Percentiles rank a stretch among this genome's conserved stretches.
These are phyloP conservation scores for Russula vinacea DNA, from an alignment of 768 basidiomycete species.

Conservation along the genomic window DNA sequence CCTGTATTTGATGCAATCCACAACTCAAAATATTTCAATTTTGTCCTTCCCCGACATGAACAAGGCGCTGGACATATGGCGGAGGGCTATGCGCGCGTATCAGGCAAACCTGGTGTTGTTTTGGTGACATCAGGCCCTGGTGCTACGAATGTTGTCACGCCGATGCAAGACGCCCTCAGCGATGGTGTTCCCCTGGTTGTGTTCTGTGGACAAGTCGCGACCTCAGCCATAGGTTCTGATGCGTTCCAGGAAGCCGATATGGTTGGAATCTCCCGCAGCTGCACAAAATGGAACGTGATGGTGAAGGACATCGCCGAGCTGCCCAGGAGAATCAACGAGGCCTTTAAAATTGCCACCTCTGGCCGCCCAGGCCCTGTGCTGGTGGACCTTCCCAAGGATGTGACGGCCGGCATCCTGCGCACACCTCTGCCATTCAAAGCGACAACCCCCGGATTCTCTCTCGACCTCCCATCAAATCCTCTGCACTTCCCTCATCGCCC, in stretches of 20 bases:
- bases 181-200: conserved; percentile 95
- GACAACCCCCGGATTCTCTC: conserved; percentile 74
- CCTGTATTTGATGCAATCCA: conserved; percentile 99
- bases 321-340: conserved; percentile 94
- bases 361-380: conserved; percentile 97
- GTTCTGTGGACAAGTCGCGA: conserved; percentile 97
- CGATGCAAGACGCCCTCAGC: conserved; percentile 95
- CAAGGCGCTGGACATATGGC: conserved; percentile 99
- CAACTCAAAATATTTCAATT: conserved; percentile 91
- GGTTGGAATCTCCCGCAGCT: conserved; percentile 91
- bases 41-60: conserved; percentile 93
- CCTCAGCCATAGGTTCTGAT: conserved; percentile 97
- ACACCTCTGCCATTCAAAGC: conserved; percentile 81
- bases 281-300: conserved; percentile 99
- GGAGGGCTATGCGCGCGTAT: conserved; percentile 96
- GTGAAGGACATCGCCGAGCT: conserved; percentile 95
- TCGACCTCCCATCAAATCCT: conserved; percentile 74
- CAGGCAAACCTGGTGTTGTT: conserved; percentile 95
- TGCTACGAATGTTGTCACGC: conserved; percentile 95
- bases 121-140: conserved; percentile 98
- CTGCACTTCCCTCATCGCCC: conserved; percentile 47
- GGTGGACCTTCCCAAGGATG: conserved; percentile 98
- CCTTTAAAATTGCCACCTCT: conserved; percentile 97
- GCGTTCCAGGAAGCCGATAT: conserved; percentile 99
- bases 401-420: conserved; percentile 88